Evolutionary conservation across 352 stramenopile species (phyloP).

Genomic region (Globisporangium cederbergense): DNA sequence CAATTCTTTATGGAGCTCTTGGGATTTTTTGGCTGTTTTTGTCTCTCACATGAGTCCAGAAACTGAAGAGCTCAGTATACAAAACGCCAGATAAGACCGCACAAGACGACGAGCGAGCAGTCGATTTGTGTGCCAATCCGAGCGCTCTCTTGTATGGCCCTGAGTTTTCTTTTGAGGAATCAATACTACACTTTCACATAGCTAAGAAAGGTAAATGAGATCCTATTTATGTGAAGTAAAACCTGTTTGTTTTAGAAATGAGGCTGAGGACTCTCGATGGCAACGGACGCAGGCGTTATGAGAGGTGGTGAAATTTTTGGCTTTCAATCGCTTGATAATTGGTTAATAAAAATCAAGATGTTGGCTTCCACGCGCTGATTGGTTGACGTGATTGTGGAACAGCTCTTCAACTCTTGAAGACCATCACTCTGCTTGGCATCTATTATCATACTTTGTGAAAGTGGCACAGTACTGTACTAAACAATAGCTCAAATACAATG

Average conservation of each 20-base stretch:
- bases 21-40: background rate
- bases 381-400: background rate
- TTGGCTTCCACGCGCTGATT: conserved; percentile 1
- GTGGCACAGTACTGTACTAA: background rate
- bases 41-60: background rate
- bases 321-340: background rate
- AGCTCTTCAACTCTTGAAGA: background rate
- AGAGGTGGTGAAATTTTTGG: conserved; percentile 1
- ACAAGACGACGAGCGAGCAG: background rate
- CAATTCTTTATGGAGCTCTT: background rate
- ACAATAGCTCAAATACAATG: too few species aligned
- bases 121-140: background rate
- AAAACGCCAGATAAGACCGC: conserved; percentile 11
- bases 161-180: background rate
- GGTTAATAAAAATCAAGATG: background rate
- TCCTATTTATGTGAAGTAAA: background rate
- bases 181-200: background rate
- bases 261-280: background rate
- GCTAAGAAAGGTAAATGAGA: background rate
- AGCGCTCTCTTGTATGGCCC: too few species aligned
- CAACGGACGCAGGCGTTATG: background rate
- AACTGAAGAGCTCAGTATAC: conserved; percentile 5
- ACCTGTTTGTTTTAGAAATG: background rate
- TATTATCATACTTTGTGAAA: conserved; percentile 2
- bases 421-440: background rate